Percentiles rank a stretch among this genome's conserved stretches.
These are phyloP conservation scores for Cladosporium velox DNA, from an alignment of 2,329 filamentous ascomycete genomes.

Conservation along the genomic window DNA sequence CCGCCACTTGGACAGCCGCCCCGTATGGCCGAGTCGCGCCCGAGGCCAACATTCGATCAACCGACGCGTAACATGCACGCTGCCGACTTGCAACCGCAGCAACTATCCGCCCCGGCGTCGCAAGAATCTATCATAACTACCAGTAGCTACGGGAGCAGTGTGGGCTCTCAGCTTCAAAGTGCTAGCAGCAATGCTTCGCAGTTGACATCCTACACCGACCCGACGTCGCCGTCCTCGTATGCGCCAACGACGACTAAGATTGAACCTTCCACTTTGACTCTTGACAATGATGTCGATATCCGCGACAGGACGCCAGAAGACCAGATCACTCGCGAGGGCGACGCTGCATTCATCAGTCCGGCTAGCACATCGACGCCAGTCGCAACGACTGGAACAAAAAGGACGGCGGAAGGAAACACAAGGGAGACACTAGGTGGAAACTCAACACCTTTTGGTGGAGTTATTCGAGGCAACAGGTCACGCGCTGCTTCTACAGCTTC, in stretches of 20 bases:
- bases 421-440: slow-evolving; percentile 58
- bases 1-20: slow-evolving; percentile 15
- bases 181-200: slow-evolving; percentile 35
- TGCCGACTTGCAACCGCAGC: slow-evolving; percentile 23
- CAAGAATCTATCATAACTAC: slow-evolving; percentile 35
- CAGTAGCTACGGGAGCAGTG: slow-evolving; percentile 31
- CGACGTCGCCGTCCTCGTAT: slow-evolving; percentile 32
- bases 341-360: not conserved
- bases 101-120: slow-evolving; percentile 33
- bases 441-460: slow-evolving; percentile 35
- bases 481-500: slow-evolving; percentile 69
- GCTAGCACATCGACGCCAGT: slow-evolving; percentile 40
- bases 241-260: slow-evolving; percentile 7
- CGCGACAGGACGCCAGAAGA: slow-evolving; percentile 27
- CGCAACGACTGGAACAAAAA: slow-evolving; percentile 61
- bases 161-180: slow-evolving; percentile 23
- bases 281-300: not conserved
- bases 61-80: slow-evolving; percentile 32
- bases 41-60: slow-evolving; percentile 21
- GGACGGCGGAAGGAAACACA: slow-evolving; percentile 73
- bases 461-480: slow-evolving; percentile 57
- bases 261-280: not conserved
- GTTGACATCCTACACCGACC: slow-evolving; percentile 35
- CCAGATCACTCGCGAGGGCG: slow-evolving; percentile 23
- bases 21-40: slow-evolving; percentile 15